Conservation (phyloP, 192 early-diverging fungal species). For the Coemansia sp. region DNA sequence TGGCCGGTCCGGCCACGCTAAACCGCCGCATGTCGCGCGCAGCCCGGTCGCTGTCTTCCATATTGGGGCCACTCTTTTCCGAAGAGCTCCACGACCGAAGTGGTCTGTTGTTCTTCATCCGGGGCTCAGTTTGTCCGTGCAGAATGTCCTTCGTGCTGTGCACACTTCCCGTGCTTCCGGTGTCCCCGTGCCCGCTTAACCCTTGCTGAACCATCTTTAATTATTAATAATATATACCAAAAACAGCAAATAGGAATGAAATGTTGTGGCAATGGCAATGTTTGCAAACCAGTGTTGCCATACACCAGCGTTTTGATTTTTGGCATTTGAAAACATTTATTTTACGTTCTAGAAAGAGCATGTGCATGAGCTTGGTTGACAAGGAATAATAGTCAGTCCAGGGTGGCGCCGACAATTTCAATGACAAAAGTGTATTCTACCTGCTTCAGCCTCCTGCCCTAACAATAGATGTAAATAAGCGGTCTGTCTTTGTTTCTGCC, state of each 20-base stretch:
- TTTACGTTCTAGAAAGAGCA: too few species aligned
- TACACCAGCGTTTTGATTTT: too few species aligned
- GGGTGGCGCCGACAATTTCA: too few species aligned
- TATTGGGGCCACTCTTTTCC: constrained; percentile 20
- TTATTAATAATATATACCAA: background rate
- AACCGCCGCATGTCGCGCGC: constrained; percentile 26
- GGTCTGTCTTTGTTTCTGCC: background rate
- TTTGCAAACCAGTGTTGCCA: too few species aligned
- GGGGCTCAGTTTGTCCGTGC: background rate
- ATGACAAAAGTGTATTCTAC: too few species aligned
- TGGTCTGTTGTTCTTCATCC: constrained; percentile 14
- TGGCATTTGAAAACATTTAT: too few species aligned
- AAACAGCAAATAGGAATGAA: too few species aligned
- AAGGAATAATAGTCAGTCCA: too few species aligned
- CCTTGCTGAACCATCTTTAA: background rate
- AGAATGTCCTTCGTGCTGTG: background rate
- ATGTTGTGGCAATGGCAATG: too few species aligned
- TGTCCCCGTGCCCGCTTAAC: background rate
- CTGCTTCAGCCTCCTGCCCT: too few species aligned
- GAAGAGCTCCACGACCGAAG: constrained; percentile 53
- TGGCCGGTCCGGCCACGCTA: constrained; percentile 34
- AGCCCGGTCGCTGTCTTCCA: constrained; percentile 19
- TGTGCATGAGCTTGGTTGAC: too few species aligned
- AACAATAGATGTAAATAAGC: background rate
- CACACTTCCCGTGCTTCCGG: background rate